A percentile compares a stretch with the other conserved stretches of the same genome.
These are phyloP conservation scores for Fusarium nematophilum DNA, from an alignment of 2,329 filamentous ascomycete species.

Conservation along the genomic window DNA sequence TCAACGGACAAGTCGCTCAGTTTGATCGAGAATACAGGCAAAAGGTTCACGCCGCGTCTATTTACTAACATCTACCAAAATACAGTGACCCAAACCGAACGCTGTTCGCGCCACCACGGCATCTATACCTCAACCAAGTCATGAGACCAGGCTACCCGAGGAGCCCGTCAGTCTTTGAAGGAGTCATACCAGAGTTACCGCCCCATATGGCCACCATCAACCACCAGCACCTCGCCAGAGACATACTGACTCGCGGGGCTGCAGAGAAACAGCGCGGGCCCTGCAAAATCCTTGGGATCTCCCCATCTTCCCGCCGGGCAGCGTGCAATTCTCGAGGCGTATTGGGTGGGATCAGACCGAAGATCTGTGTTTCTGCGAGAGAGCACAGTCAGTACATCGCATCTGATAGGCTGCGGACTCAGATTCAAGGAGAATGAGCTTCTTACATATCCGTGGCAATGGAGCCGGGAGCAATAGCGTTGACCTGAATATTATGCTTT, in stretches of 20 bases:
- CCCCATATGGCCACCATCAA: slow-evolving; percentile 19
- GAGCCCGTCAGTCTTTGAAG: too few species aligned
- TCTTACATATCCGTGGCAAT: slow-evolving; percentile 18
- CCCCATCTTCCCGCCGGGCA: slow-evolving; percentile 22
- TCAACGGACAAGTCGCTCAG: too few species aligned
- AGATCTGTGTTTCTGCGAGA: slow-evolving; percentile 10
- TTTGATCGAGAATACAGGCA: too few species aligned
- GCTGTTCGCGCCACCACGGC: too few species aligned
- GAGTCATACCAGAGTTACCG: too few species aligned
- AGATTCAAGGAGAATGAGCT: neutral
- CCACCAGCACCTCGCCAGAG: slow-evolving; percentile 10
- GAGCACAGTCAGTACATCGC: neutral
- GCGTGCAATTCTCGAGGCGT: neutral
- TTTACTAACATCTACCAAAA: too few species aligned
- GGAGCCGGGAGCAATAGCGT: slow-evolving; percentile 20
- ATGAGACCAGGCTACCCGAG: too few species aligned
- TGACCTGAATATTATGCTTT: slow-evolving; percentile 19
- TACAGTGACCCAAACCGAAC: too few species aligned
- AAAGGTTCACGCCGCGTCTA: too few species aligned
- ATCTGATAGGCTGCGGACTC: neutral
- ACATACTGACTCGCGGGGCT: slow-evolving; percentile 19
- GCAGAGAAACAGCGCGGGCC: slow-evolving; percentile 16
- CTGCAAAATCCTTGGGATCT: slow-evolving; percentile 11
- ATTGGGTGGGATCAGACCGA: slow-evolving; percentile 1
- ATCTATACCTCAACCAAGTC: too few species aligned